A percentile compares a stretch with the other conserved stretches of the same genome.
Conservation (phyloP, 208 protist genomes). For the Leishmania amazonensis region DNA sequence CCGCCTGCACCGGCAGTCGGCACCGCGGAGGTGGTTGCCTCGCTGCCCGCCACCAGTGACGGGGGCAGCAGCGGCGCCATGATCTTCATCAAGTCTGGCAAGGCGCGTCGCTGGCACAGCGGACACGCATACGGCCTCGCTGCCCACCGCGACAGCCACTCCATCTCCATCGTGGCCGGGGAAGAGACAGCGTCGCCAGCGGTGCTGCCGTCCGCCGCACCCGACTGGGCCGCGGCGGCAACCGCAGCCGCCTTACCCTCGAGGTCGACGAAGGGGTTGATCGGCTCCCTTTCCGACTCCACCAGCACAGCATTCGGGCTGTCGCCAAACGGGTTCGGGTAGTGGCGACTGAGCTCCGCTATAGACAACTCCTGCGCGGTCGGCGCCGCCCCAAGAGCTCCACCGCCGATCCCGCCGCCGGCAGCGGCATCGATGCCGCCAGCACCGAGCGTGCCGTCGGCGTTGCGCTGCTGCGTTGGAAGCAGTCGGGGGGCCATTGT, state of each 20-base stretch:
- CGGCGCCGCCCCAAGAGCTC: constrained; percentile 1
- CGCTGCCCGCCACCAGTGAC: not conserved
- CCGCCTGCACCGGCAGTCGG: not conserved
- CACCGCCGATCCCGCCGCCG: constrained; percentile 3
- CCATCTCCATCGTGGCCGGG: not conserved
- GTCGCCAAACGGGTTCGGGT: constrained; percentile 85
- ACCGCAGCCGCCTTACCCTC: constrained; percentile 36
- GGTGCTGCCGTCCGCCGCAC: not conserved
- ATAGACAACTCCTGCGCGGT: constrained; percentile 41
- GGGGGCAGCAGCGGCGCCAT: constrained; percentile 6
- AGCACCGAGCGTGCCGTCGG: constrained; percentile 11
- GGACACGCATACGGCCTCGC: constrained; percentile 30
- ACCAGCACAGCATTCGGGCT: constrained; percentile 57
- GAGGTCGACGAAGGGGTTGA: constrained; percentile 76
- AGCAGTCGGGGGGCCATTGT: not conserved
- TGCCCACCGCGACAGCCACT: constrained; percentile 16
- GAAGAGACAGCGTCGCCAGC: not conserved
- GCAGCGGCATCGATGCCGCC: not conserved
- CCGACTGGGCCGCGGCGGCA: not conserved
- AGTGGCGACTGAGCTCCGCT: constrained; percentile 70
- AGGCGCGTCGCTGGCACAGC: constrained; percentile 20
- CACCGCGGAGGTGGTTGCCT: not conserved
- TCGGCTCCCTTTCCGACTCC: constrained; percentile 72
- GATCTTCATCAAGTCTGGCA: not conserved
- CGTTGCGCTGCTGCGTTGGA: constrained; percentile 3